Evolutionary conservation across 257 asterid species (phyloP).

Genomic region (Misopates orontium): DNA sequence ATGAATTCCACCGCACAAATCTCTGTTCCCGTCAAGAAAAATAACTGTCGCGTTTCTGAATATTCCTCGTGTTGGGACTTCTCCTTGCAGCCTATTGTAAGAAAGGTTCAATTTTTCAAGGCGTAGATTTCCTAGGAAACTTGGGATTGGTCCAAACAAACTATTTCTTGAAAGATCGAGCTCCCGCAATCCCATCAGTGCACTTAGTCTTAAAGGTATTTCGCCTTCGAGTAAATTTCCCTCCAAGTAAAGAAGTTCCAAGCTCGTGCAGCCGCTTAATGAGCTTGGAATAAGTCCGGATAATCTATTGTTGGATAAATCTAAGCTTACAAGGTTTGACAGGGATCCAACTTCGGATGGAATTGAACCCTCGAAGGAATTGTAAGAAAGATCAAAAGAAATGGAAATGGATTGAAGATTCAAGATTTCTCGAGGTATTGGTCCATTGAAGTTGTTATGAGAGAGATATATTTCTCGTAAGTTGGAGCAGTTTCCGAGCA

Average conservation of each 20-base stretch:
- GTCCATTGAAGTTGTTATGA: slow-evolving; percentile 16
- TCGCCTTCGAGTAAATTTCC: slow-evolving; percentile 27
- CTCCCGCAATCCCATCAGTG: slow-evolving; percentile 22
- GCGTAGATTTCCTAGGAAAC: neutral
- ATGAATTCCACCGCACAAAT: slow-evolving; percentile 26
- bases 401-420: slow-evolving; percentile 23
- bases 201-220: slow-evolving; percentile 28
- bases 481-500: slow-evolving; percentile 20
- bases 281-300: slow-evolving; percentile 31
- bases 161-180: slow-evolving; percentile 34
- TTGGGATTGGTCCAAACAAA: slow-evolving; percentile 29
- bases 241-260: slow-evolving; percentile 12
- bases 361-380: slow-evolving; percentile 8
- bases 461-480: slow-evolving; percentile 7
- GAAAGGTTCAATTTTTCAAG: slow-evolving; percentile 29
- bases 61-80: slow-evolving; percentile 12
- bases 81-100: slow-evolving; percentile 26
- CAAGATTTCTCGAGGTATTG: slow-evolving; percentile 21
- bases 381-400: slow-evolving; percentile 9
- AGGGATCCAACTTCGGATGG: slow-evolving; percentile 28
- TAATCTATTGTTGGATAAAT: slow-evolving; percentile 32
- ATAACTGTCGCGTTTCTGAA: slow-evolving; percentile 4
- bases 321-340: slow-evolving; percentile 4
- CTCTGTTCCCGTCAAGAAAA: slow-evolving; percentile 19
- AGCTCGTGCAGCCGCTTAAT: slow-evolving; percentile 19